phyloP scores from a whole-genome alignment of 2,329 filamentous ascomycete genomes.

The Aspergillus jensenii region DNA sequence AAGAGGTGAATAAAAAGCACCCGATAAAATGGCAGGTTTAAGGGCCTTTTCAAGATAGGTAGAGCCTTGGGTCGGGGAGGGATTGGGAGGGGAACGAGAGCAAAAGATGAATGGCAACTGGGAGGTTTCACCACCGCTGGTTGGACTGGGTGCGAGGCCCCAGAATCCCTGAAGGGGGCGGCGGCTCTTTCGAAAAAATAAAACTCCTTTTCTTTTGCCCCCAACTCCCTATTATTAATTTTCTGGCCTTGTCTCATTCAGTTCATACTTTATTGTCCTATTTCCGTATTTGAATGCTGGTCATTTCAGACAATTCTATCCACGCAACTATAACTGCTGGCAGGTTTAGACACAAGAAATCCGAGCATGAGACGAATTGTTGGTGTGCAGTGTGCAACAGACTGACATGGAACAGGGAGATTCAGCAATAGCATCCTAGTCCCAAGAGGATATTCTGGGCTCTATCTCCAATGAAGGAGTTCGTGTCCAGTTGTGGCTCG shows the following conservation, averaged over 20 bases:
- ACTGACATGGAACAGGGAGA: not conserved
- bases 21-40: not conserved
- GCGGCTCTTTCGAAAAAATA: slow-evolving; percentile 1
- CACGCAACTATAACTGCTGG: not conserved
- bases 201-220: not conserved
- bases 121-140: slow-evolving; percentile 16
- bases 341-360: not conserved
- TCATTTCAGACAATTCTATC: not conserved
- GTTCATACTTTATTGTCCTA: too few species aligned
- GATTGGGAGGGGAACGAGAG: slow-evolving; percentile 9
- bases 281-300: too few species aligned
- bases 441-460: not conserved
- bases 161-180: slow-evolving; percentile 13
- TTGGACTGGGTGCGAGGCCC: slow-evolving; percentile 5
- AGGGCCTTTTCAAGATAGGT: slow-evolving; percentile 8
- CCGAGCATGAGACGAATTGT: not conserved
- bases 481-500: not conserved
- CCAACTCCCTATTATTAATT: not conserved
- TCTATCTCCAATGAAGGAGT: not conserved
- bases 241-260: not conserved
- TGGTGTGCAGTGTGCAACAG: not conserved
- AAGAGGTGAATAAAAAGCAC: slow-evolving; percentile 4
- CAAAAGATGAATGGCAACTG: slow-evolving; percentile 12
- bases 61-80: slow-evolving; percentile 6
- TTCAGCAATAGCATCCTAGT: not conserved